phyloP scores from a whole-genome alignment of 2,329 filamentous ascomycete species.

The Cadophora malorum region DNA sequence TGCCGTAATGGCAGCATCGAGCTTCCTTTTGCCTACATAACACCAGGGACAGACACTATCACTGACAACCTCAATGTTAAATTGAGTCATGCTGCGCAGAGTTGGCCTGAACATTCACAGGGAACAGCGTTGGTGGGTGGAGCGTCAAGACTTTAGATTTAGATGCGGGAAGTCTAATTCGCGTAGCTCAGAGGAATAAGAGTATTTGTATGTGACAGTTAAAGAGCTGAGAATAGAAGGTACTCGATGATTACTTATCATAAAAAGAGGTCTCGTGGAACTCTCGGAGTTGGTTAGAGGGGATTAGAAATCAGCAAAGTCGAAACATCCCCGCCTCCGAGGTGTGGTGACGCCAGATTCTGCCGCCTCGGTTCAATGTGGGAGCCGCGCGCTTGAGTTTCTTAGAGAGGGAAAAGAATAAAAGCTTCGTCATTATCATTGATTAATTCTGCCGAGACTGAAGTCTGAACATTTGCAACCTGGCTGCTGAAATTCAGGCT shows the following conservation, averaged over 20 bases:
- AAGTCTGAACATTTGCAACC: neutral
- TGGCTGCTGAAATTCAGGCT: neutral
- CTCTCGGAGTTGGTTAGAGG: constrained; percentile 7
- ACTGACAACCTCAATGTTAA: constrained; percentile 79
- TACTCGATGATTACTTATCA: constrained; percentile 34
- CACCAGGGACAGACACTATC: constrained; percentile 83
- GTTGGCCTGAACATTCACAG: constrained; percentile 30
- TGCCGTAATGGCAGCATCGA: constrained; percentile 72
- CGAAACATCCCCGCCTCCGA: neutral
- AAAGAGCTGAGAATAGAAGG: neutral
- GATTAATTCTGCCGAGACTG: neutral
- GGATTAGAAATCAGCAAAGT: constrained; percentile 36
- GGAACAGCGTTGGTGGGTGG: constrained; percentile 9
- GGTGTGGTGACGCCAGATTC: neutral
- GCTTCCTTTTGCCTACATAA: constrained; percentile 79
- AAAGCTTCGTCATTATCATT: too few species aligned
- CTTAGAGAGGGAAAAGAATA: too few species aligned
- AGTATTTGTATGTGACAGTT: constrained; percentile 11
- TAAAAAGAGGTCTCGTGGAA: constrained; percentile 5
- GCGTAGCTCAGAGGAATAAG: neutral
- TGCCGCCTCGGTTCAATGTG: neutral
- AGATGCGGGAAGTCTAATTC: neutral
- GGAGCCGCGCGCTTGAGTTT: neutral
- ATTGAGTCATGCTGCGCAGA: constrained; percentile 67
- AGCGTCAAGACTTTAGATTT: neutral